A percentile compares a stretch with the other conserved stretches of the same genome.
phyloP scores from a whole-genome alignment of 176 grass and related monocot species.

The Paspalum notatum region DNA sequence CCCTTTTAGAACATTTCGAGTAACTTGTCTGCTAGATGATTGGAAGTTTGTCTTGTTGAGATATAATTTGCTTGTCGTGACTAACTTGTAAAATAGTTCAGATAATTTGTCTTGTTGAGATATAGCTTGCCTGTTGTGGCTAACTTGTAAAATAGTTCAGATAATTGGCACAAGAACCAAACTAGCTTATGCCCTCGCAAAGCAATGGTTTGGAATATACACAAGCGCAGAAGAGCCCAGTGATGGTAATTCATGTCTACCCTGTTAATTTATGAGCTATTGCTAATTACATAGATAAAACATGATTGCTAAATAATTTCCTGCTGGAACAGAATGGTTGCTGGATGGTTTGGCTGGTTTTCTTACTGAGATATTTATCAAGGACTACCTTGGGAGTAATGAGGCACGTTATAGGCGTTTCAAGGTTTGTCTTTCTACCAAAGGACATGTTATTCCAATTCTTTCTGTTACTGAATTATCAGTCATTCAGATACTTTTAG shows the following conservation, averaged over 20 bases:
- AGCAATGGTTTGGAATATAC: conserved; percentile 98
- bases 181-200: conserved; percentile 87
- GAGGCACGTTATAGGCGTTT: conserved; percentile 89
- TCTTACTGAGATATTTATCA: conserved; percentile 89
- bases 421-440: conserved; percentile 61
- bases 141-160: conserved; percentile 65
- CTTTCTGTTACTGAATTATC: conserved; percentile 17
- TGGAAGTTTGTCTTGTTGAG: too few relatives aligned
- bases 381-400: conserved; percentile 92
- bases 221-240: conserved; percentile 82
- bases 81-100: too few relatives aligned
- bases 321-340: conserved; percentile 80
- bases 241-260: conserved; percentile 64
- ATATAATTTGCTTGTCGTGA: too few relatives aligned
- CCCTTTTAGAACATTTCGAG: too few relatives aligned
- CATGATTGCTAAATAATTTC: conserved; percentile 40
- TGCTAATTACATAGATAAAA: conserved; percentile 19
- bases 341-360: conserved; percentile 97
- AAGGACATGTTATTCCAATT: conserved; percentile 22
- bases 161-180: conserved; percentile 93
- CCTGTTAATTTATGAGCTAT: conserved; percentile 29
- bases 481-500: conserved; percentile 12
- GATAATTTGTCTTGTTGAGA: background rate
- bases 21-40: too few relatives aligned
- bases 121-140: conserved; percentile 20